These are phyloP conservation scores for Chlamydomonas sp. DNA, from an alignment of 139 green algal species.

Conservation along the genomic window DNA sequence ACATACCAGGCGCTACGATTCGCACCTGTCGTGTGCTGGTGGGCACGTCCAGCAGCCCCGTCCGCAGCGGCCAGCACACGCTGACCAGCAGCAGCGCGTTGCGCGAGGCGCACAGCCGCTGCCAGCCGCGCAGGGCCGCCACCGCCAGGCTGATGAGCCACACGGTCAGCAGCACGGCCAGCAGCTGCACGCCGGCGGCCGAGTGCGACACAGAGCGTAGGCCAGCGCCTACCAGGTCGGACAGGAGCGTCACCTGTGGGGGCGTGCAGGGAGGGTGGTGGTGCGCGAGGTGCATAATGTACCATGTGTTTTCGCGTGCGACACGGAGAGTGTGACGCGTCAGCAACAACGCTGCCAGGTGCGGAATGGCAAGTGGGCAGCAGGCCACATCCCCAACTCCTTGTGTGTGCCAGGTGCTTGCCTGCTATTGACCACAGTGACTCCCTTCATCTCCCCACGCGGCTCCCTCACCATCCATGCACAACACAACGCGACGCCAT, in stretches of 20 bases:
- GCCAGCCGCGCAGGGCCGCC: conserved; percentile 13
- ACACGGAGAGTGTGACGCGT: too few relatives aligned
- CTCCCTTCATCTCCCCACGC: too few relatives aligned
- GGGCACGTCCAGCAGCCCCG: conserved; percentile 42
- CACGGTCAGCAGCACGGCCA: conserved; percentile 22
- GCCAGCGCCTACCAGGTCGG: conserved; percentile 34
- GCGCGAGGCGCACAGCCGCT: not conserved
- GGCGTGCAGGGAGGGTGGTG: not conserved
- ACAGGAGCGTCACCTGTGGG: conserved; percentile 28
- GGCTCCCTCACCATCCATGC: too few relatives aligned
- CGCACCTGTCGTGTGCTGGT: conserved; percentile 16
- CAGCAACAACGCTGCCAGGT: too few relatives aligned
- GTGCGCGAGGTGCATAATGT: not conserved
- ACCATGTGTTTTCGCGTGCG: too few relatives aligned
- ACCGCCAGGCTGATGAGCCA: conserved; percentile 31
- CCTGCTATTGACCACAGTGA: too few relatives aligned
- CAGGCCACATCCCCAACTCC: too few relatives aligned
- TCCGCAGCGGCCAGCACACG: conserved; percentile 41
- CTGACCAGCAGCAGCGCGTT: not conserved
- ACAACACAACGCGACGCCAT: not conserved
- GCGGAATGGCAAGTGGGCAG: too few relatives aligned
- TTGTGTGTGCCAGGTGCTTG: too few relatives aligned
- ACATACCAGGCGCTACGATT: too few relatives aligned
- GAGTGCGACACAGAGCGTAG: conserved; percentile 16
- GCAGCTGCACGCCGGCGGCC: not conserved